Evolutionary conservation across 176 grass and related monocot species (phyloP).

Genomic region (Zoysia japonica): DNA sequence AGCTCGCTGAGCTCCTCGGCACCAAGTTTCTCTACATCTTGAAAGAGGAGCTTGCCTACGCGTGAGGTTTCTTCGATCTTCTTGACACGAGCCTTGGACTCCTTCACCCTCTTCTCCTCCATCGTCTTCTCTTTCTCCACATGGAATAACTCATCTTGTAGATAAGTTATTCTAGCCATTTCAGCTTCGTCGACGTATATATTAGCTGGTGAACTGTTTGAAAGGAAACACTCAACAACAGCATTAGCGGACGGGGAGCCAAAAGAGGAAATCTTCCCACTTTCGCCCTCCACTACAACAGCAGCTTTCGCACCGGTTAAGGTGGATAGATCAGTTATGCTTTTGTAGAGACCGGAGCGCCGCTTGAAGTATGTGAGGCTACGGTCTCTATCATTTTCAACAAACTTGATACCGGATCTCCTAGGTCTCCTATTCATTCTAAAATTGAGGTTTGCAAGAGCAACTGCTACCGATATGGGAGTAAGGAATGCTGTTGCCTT

Average conservation of each 20-base stretch:
- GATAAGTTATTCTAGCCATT: neutral
- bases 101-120: neutral
- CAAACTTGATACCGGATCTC: neutral
- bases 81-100: neutral
- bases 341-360: neutral
- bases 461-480: neutral
- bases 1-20: neutral
- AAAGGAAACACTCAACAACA: conserved; percentile 5
- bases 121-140: neutral
- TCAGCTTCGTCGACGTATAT: neutral
- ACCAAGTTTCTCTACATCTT: neutral
- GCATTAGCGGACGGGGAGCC: neutral
- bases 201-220: neutral
- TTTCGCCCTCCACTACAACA: neutral
- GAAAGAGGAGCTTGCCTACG: neutral
- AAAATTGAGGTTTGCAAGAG: neutral
- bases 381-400: neutral
- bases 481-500: neutral
- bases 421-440: conserved; percentile 11
- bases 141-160: neutral
- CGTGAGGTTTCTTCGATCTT: neutral
- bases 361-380: conserved; percentile 13
- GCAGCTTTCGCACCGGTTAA: neutral
- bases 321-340: neutral
- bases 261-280: neutral